Conservation (phyloP, 208 protist species). For the Leishmania martiniquensis region DNA sequence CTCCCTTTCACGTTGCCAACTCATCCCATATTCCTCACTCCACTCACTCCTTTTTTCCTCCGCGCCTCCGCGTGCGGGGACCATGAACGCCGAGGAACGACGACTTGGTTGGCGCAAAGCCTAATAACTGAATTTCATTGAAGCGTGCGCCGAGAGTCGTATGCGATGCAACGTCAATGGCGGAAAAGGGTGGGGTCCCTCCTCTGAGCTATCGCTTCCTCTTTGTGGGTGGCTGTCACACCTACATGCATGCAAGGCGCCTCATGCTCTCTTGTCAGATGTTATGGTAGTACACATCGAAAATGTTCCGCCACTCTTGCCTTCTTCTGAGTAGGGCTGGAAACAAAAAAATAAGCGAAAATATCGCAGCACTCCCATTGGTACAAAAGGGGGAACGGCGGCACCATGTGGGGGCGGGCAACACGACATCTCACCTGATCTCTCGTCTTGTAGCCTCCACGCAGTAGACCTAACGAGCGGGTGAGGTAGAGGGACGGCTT, state of each 20-base stretch:
- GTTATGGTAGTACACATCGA: neutral
- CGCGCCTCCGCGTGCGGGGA: neutral
- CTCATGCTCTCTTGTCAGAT: neutral
- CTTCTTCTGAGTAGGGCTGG: neutral
- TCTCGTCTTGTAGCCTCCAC: neutral
- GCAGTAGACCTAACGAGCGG: neutral
- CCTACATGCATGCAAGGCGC: neutral
- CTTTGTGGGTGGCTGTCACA: neutral
- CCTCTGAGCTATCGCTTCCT: neutral
- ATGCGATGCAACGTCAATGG: neutral
- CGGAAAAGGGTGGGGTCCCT: neutral
- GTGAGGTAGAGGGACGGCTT: constrained; percentile 1
- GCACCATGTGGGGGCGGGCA: neutral
- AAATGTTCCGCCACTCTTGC: neutral
- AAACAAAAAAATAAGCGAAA: neutral
- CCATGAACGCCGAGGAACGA: neutral
- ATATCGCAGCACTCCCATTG: neutral
- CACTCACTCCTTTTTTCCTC: neutral
- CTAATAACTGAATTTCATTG: too few species aligned
- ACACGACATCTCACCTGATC: neutral
- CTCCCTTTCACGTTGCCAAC: neutral
- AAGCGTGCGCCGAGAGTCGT: neutral
- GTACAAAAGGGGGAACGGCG: neutral
- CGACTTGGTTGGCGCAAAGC: neutral
- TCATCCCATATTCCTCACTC: too few species aligned